phyloP scores from a whole-genome alignment of 73 alveolate genomes.

The Stentor roeselii region DNA sequence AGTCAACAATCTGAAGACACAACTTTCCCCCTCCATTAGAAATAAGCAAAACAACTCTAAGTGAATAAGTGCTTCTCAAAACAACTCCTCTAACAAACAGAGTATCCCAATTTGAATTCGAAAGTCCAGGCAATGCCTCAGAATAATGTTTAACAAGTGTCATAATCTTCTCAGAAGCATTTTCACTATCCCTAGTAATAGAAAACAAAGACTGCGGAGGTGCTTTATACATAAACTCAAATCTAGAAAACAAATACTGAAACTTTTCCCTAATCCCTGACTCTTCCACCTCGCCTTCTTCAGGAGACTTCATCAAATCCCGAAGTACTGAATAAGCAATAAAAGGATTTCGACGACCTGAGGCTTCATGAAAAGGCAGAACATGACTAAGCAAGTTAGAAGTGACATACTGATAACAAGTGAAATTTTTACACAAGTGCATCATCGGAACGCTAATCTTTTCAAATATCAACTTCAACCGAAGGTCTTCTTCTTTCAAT shows the following conservation, averaged over 20 bases:
- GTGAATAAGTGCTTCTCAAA: not conserved
- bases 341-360: not conserved
- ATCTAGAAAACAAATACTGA: not conserved
- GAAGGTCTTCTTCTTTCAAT: constrained; percentile 7
- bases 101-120: constrained; percentile 22
- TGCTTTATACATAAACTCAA: constrained; percentile 8
- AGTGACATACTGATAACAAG: constrained; percentile 1
- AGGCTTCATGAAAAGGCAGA: not conserved
- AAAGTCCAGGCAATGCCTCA: not conserved
- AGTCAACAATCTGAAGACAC: constrained; percentile 1
- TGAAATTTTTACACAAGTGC: not conserved
- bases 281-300: constrained; percentile 26
- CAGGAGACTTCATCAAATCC: constrained; percentile 20
- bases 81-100: not conserved
- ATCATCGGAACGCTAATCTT: not conserved
- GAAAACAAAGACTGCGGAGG: constrained; percentile 22
- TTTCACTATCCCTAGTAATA: not conserved
- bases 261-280: constrained; percentile 25
- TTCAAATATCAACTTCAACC: not conserved
- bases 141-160: not conserved
- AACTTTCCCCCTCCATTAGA: not conserved
- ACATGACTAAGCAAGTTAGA: constrained; percentile 10
- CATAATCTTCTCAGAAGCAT: not conserved
- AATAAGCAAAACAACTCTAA: not conserved
- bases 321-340: not conserved